These are phyloP conservation scores for Acrasis kona DNA, from an alignment of 78 protist genomes.

Conservation along the genomic window DNA sequence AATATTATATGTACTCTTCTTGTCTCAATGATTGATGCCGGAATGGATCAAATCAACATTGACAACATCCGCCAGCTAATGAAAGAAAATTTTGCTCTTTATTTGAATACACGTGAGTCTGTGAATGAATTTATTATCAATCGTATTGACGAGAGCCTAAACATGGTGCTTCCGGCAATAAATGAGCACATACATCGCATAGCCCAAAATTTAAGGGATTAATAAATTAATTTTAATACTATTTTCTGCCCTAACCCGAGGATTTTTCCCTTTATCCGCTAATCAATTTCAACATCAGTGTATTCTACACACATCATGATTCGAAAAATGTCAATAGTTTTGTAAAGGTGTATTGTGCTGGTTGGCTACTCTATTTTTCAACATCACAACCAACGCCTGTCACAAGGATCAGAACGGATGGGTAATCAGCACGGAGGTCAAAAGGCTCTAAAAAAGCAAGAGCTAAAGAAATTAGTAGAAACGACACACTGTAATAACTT, in stretches of 20 bases:
- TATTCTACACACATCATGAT: neutral
- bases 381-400: neutral
- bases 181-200: neutral
- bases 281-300: neutral
- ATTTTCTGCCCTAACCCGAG: too few relatives aligned
- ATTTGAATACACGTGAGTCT: constrained; percentile 8
- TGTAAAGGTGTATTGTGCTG: neutral
- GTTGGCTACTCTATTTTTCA: neutral
- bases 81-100: constrained; percentile 2
- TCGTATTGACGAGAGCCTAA: neutral
- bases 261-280: too few relatives aligned
- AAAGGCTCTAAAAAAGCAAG: neutral
- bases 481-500: neutral
- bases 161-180: neutral
- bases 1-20: constrained; percentile 78
- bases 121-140: neutral
- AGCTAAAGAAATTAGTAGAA: neutral
- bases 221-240: too few relatives aligned
- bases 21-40: constrained; percentile 83
- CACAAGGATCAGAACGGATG: neutral
- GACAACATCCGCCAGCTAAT: neutral
- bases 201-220: too few relatives aligned
- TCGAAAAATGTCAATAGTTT: neutral
- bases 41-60: constrained; percentile 59
- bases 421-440: neutral